Evolutionary conservation across 352 stramenopile genomes (phyloP), one percentile per base, ranked within the genome.

Genomic region (Globisporangium splendens): DNA sequence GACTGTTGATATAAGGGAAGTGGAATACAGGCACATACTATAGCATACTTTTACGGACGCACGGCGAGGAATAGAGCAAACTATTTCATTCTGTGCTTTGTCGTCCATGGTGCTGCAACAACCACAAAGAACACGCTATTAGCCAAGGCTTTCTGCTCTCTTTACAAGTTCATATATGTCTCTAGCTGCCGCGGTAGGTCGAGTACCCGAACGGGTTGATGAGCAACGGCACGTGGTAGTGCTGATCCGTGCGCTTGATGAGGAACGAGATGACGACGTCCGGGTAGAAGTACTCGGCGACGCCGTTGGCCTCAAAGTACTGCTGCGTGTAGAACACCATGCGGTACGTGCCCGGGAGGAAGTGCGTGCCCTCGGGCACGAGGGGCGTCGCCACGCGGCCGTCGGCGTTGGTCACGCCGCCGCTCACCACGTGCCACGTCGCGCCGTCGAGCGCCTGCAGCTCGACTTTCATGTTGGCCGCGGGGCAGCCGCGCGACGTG

Each of bases 221-320:
- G 20, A 97, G 81, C 54, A 97, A 72, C 50, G 89, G 89, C 52
- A 97, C 84, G 64, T 97, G 89, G 65, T 90, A 97, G 62, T 97
- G 89, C 63, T 91, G 72, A 3, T 65, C 70, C 11, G 72, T 70
- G 57, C 93, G 70, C 42, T 83, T 80, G 42, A 96, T 75, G 17
- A 84, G 31, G 57, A 97, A 97, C 20, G 71, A 66, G 63, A 97
- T 88, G 22, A 71, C 71, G 49, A 96, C 88, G 61, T 91, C 68
- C 20, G 88, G 87, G 70, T 96, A 97, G 65, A 97, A 96, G 61
- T 76, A 94, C 54, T 92, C 79, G 49, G 51, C 61, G 50, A 87
- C 65, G 10, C 76, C 80, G 15, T 65, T 73, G n/a, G 68, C 56
- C 39, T 82, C 72, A 66, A 93, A 96, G 75, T 96, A 96, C 31